Conservation (phyloP, 2,329 filamentous ascomycete genomes). For the Fusarium siculi region DNA sequence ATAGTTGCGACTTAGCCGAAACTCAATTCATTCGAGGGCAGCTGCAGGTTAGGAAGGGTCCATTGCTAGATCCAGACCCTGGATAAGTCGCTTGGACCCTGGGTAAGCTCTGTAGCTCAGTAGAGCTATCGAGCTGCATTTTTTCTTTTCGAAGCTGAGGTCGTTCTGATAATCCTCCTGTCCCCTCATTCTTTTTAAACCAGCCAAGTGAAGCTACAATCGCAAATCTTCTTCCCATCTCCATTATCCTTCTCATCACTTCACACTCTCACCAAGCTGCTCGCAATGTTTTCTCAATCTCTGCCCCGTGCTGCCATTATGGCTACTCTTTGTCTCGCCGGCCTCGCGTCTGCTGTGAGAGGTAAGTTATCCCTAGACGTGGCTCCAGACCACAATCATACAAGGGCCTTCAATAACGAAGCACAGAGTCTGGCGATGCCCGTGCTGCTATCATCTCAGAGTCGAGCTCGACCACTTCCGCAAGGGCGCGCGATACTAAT, state of each 20-base stretch:
- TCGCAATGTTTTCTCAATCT: not conserved
- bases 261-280: no score
- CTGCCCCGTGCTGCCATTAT: not conserved
- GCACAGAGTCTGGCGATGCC: not conserved
- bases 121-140: not conserved
- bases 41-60: not conserved
- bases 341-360: not conserved
- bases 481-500: not conserved
- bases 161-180: not conserved
- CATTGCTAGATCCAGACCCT: not conserved
- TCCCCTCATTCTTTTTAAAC: not conserved
- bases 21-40: not conserved
- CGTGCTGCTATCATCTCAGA: accelerated
- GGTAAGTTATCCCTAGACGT: not conserved
- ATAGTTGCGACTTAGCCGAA: not conserved
- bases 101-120: not conserved
- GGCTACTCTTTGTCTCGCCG: not conserved
- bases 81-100: not conserved
- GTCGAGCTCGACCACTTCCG: not conserved
- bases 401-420: accelerated
- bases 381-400: accelerated
- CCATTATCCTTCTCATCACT: not conserved
- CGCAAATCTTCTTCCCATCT: no score
- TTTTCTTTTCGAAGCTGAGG: accelerated
- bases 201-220: not conserved